Conservation (phyloP, 2,329 filamentous ascomycete species). For the Tolypocladium cylindrosporum region DNA sequence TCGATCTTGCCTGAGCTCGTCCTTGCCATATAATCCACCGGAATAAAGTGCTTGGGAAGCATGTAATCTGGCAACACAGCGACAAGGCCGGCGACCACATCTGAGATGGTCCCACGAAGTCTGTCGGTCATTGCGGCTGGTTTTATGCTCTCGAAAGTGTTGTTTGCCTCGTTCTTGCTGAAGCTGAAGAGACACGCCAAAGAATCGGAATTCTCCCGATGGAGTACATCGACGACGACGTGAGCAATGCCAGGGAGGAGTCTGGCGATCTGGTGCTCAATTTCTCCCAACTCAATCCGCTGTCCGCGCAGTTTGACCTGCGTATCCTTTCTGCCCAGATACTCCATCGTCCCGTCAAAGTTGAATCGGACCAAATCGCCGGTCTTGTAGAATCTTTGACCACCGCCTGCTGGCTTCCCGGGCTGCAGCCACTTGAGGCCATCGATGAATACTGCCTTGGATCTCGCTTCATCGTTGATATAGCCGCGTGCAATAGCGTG, state of each 20-base stretch:
- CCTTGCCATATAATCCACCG: conserved; percentile 25
- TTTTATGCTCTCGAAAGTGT: conserved; percentile 1
- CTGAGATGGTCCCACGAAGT: not conserved
- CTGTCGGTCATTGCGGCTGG: not conserved
- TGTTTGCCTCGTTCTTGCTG: not conserved
- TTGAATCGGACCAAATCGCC: conserved; percentile 35
- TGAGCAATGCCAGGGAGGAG: not conserved
- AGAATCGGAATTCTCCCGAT: not conserved
- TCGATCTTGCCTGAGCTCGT: conserved; percentile 5
- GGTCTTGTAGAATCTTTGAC: conserved; percentile 28
- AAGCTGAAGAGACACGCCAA: not conserved
- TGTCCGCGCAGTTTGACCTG: conserved; percentile 52
- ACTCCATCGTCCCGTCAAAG: conserved; percentile 27
- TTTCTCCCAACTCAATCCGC: conserved; percentile 35
- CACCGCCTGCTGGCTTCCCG: not conserved
- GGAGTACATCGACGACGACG: conserved; percentile 4
- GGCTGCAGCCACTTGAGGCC: conserved; percentile 28
- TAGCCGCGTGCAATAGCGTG: conserved; percentile 14
- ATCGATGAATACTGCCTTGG: conserved; percentile 20
- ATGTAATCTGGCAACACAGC: conserved; percentile 22
- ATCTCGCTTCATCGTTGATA: conserved; percentile 10
- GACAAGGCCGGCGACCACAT: not conserved
- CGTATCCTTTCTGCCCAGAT: conserved; percentile 42
- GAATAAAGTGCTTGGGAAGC: conserved; percentile 29
- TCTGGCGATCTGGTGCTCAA: conserved; percentile 8